A percentile compares a stretch with the other conserved stretches of the same genome.
Conservation (phyloP, 768 basidiomycete genomes). For the Suillus weaverae region DNA sequence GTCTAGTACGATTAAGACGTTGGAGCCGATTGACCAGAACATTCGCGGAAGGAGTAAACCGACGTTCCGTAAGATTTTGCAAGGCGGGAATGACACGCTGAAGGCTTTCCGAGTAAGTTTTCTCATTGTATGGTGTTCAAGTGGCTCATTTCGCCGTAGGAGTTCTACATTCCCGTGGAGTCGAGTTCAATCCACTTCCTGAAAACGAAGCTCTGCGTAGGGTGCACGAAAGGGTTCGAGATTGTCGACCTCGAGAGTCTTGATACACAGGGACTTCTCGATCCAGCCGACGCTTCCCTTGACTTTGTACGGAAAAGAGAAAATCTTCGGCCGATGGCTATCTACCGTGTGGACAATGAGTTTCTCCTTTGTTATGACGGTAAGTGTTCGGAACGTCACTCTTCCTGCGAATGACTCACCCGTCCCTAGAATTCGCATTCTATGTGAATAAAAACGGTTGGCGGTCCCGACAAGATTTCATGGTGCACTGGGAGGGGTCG, state of each 20-base stretch:
- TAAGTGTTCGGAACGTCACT: slow-evolving; percentile 36
- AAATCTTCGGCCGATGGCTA: slow-evolving; percentile 89
- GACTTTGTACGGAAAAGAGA: slow-evolving; percentile 93
- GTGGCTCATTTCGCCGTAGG: slow-evolving; percentile 45
- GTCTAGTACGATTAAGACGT: slow-evolving; percentile 95
- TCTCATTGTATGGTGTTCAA: slow-evolving; percentile 4
- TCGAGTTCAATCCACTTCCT: slow-evolving; percentile 96
- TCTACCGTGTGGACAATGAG: slow-evolving; percentile 95
- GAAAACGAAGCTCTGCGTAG: slow-evolving; percentile 96
- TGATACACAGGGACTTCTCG: slow-evolving; percentile 94
- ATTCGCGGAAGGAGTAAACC: slow-evolving; percentile 77
- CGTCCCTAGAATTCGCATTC: slow-evolving; percentile 88
- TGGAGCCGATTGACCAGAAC: slow-evolving; percentile 94
- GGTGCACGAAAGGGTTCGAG: slow-evolving; percentile 96
- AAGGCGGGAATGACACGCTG: slow-evolving; percentile 93
- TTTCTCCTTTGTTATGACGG: slow-evolving; percentile 98
- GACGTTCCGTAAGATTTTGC: slow-evolving; percentile 92
- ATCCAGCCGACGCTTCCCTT: slow-evolving; percentile 86
- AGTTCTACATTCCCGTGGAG: slow-evolving; percentile 98
- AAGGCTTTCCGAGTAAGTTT: slow-evolving; percentile 79
- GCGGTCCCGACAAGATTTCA: slow-evolving; percentile 86
- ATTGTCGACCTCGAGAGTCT: slow-evolving; percentile 96
- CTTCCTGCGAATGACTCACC: slow-evolving; percentile 10
- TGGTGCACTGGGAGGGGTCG: slow-evolving; percentile 95
- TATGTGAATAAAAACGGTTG: slow-evolving; percentile 98